phyloP scores from a whole-genome alignment of 345 rosid species.

The Eucalyptus sideroxylon region DNA sequence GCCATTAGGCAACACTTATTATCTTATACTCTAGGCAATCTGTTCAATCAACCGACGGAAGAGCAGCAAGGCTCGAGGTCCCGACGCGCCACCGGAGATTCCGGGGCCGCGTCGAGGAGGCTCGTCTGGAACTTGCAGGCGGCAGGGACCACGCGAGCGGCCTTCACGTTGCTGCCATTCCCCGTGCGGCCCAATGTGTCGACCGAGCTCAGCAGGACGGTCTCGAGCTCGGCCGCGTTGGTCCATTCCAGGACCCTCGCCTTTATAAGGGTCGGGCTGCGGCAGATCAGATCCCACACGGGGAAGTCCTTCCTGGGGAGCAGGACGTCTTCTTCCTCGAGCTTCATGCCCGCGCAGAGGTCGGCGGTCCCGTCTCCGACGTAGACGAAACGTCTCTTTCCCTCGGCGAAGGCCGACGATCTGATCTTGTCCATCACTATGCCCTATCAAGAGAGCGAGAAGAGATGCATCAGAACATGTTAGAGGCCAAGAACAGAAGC shows the following conservation, averaged over 20 bases:
- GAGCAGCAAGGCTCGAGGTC: neutral
- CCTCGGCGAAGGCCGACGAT: slow-evolving; percentile 31
- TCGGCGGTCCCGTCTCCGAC: slow-evolving; percentile 82
- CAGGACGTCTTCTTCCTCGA: slow-evolving; percentile 27
- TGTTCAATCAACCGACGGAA: neutral
- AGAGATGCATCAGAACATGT: neutral
- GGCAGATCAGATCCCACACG: slow-evolving; percentile 57
- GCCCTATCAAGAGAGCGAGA: slow-evolving; percentile 20
- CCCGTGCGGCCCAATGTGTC: neutral
- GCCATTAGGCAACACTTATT: neutral
- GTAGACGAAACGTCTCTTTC: slow-evolving; percentile 35
- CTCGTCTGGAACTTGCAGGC: neutral
- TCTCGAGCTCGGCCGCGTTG: slow-evolving; percentile 51
- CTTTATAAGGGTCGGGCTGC: slow-evolving; percentile 34
- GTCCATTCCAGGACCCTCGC: slow-evolving; percentile 67
- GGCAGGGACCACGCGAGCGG: neutral
- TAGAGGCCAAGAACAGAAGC: neutral
- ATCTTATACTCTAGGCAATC: neutral
- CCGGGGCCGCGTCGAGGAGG: neutral
- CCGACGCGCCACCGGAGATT: neutral
- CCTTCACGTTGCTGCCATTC: neutral
- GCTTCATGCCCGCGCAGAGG: slow-evolving; percentile 71
- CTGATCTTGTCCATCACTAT: slow-evolving; percentile 46
- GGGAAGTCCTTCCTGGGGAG: slow-evolving; percentile 92
- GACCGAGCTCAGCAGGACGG: slow-evolving; percentile 17